Percentiles rank a stretch among this genome's conserved stretches.
Conservation (phyloP, 1,139 yeast genomes). For the Debaryomyces subglobosus region DNA sequence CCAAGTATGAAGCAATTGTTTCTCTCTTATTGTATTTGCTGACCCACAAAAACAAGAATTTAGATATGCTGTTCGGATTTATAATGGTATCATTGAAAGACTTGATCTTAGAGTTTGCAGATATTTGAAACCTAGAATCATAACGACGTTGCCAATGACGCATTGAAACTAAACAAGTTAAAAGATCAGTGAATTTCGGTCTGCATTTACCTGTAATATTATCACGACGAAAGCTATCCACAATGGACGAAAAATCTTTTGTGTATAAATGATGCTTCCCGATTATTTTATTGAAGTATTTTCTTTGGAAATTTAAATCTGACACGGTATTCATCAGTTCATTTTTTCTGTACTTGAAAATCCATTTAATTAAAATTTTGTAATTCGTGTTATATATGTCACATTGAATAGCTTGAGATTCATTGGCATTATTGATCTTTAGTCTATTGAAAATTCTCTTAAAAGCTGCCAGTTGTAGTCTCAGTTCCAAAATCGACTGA, state of each 20-base stretch:
- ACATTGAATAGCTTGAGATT: not conserved
- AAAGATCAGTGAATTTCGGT: not conserved
- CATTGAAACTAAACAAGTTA: slow-evolving; percentile 6
- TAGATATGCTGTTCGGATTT: slow-evolving; percentile 15
- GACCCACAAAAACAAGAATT: slow-evolving; percentile 27
- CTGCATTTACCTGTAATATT: not conserved
- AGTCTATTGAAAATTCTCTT: not conserved
- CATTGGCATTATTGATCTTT: not conserved
- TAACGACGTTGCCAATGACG: slow-evolving; percentile 23
- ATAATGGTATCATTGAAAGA: slow-evolving; percentile 16
- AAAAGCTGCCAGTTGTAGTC: not conserved
- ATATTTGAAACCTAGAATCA: slow-evolving; percentile 18
- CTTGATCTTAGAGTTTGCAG: slow-evolving; percentile 19
- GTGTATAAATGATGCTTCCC: slow-evolving; percentile 8
- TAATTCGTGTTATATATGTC: not conserved
- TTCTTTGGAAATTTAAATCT: slow-evolving; percentile 23
- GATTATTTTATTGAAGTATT: slow-evolving; percentile 18
- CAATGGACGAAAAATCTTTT: slow-evolving; percentile 3
- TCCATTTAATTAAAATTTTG: slow-evolving; percentile 10
- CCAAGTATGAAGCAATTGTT: slow-evolving; percentile 16
- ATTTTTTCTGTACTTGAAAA: not conserved
- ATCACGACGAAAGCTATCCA: slow-evolving; percentile 8
- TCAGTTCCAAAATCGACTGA: not conserved
- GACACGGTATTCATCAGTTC: slow-evolving; percentile 15
- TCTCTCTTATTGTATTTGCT: slow-evolving; percentile 19